Base-by-base conservation (phyloP, 176 grass and related monocot genomes). In the Eragrostis curvula region DNA sequence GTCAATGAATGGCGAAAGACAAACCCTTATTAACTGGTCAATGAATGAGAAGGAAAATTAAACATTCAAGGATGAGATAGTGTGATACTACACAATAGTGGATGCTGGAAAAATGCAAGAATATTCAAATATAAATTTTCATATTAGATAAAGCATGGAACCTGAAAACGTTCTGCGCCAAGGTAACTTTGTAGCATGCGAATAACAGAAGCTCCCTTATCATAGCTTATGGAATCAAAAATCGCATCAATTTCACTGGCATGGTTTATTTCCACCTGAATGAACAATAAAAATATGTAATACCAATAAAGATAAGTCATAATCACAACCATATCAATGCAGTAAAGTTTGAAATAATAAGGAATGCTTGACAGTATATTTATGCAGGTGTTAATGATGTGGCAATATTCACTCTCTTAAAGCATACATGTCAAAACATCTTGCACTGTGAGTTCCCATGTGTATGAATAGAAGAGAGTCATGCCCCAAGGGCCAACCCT, bases 181-280 rank as follows among this genome's bases (percentile, higher is more conserved):
- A 97, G 87, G 89, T 92, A 97, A 85, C 89, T 97, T 75, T 97
- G 91, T 47, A 97, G 80, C 94, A 97, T 97, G 44, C 83, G 89
- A 83, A 97, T 97, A 80, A 97, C 87, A 77, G 91, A 89, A 57
- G 94, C 89, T 29, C 91, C 91, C 83, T 94, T 97, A 55, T 91
- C 82, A 60, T 97, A 97, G 89, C 94, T 97, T 86, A 97, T 97
- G 44, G 91, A 94, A 81, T 94, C 94, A 68, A 97, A 94, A 82
- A 94, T 97, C 61, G 83, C 87, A 88, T 97, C 89, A 68, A 97
- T 93, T 83, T 97, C 94, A 88, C 77, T 88, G 48, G 89, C 94
- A 82, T 94, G 94, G 30, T 94, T 92, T 84, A 97, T 60, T 49
- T 97, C 89, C 66, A 97, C 94, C 91, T 94, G 80, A 65, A 84